A percentile compares a stretch with the other conserved stretches of the same genome.
phyloP scores from a whole-genome alignment of 305 asterid genomes.

The Fraxinus ornus region DNA sequence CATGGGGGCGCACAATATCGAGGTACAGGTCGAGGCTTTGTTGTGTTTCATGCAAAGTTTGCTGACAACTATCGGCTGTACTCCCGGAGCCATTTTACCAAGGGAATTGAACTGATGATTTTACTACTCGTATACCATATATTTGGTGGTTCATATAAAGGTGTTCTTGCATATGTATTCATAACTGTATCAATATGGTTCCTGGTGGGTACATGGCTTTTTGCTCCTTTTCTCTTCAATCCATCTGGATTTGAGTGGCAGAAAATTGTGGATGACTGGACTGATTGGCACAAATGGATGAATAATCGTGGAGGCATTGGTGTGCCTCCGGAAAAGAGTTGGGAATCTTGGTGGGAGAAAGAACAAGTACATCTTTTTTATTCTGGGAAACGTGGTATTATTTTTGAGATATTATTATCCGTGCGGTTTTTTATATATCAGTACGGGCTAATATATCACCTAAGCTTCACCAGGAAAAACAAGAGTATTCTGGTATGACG shows the following conservation, averaged over 20 bases:
- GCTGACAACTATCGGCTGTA: conserved; percentile 87
- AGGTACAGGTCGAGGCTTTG: conserved; percentile 97
- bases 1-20: conserved; percentile 95
- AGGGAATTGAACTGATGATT: conserved; percentile 89
- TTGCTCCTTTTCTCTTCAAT: conserved; percentile 90
- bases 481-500: conserved; percentile 62
- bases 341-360: conserved; percentile 99
- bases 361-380: conserved; percentile 77
- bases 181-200: conserved; percentile 89
- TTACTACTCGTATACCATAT: conserved; percentile 83
- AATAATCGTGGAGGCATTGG: conserved; percentile 90
- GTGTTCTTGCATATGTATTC: conserved; percentile 62
- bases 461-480: conserved; percentile 53
- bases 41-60: conserved; percentile 89
- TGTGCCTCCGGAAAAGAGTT: conserved; percentile 82
- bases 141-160: conserved; percentile 67
- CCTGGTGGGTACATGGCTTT: conserved; percentile 90
- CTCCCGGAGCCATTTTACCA: conserved; percentile 90
- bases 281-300: conserved; percentile 98
- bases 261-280: conserved; percentile 91
- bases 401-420: conserved; percentile 76
- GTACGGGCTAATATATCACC: conserved; percentile 87
- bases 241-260: conserved; percentile 99
- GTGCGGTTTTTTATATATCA: conserved; percentile 85
- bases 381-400: conserved; percentile 76